A percentile compares a stretch with the other conserved stretches of the same genome.
Evolutionary conservation across 805 yeast species (phyloP).

Genomic region (Debaryomyces tyrocola): DNA sequence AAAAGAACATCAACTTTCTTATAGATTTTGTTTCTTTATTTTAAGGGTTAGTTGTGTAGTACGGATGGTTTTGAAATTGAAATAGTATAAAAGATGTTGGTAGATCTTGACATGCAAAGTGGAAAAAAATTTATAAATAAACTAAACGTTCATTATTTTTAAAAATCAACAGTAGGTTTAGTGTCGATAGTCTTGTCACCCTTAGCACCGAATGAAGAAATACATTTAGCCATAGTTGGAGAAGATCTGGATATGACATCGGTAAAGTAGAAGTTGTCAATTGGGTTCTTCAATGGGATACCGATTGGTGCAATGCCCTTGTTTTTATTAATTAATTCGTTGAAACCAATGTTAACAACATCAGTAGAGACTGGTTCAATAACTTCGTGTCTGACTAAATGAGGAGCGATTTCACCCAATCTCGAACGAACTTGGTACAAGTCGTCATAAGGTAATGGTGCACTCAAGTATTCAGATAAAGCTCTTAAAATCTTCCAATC

Average conservation of each 20-base stretch:
- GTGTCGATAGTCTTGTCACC: slow-evolving; percentile 58
- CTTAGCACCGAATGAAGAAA: slow-evolving; percentile 67
- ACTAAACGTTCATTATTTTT: slow-evolving; percentile 5
- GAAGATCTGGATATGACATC: slow-evolving; percentile 85
- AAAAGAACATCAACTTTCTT: neutral
- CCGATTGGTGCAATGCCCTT: slow-evolving; percentile 40
- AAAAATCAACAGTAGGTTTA: slow-evolving; percentile 40
- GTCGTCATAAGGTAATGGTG: slow-evolving; percentile 75
- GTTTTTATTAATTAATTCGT: slow-evolving; percentile 40
- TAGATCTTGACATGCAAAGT: slow-evolving; percentile 1
- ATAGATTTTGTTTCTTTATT: neutral
- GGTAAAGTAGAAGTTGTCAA: slow-evolving; percentile 83
- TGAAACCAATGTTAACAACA: slow-evolving; percentile 57
- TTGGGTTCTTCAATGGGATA: slow-evolving; percentile 62
- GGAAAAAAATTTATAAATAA: slow-evolving; percentile 1
- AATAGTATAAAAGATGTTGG: neutral
- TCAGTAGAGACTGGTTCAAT: slow-evolving; percentile 66
- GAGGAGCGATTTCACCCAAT: slow-evolving; percentile 77
- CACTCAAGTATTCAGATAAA: slow-evolving; percentile 71
- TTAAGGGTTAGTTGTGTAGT: neutral
- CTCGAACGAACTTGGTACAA: slow-evolving; percentile 64
- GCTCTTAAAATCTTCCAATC: slow-evolving; percentile 91
- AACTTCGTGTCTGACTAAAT: slow-evolving; percentile 70
- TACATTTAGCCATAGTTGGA: slow-evolving; percentile 88
- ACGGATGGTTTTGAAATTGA: neutral